Base-by-base conservation (phyloP, 495 filamentous ascomycete species). In the Podospora pseudocomata region DNA sequence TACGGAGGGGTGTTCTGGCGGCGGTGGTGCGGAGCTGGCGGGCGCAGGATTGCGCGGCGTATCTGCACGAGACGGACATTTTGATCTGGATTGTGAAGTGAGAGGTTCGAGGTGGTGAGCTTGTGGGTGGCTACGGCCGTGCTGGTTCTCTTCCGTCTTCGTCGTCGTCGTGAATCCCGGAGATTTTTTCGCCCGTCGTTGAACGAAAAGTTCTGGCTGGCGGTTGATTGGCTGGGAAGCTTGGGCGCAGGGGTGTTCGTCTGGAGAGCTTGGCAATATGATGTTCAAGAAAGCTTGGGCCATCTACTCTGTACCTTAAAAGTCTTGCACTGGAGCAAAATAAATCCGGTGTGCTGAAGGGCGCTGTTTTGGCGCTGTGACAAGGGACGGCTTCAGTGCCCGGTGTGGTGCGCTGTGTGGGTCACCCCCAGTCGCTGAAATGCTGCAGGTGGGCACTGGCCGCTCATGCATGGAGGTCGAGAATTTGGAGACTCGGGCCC, bases 21-120 rank as follows among this genome's bases (percentile, higher is more conserved):
- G 13, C 39, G 15, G 39, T 49, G 39, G 53, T 61, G 54, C 83
- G 82, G 67, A 87, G 78, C 74, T 84, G 83, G 68, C 86, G 85
- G 64, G 84, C 82, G 77, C 85, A 88, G 79, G 84, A 84, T 76
- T 86, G 82, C 65, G 84, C 83, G 73, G 85, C 85, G 73, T 82
- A 83, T 74, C 86, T 82, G 73, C 82, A 86, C 15, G 87, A 80
- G 65, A 83, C 72, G 16, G 87, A 87, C 88, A 90, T 90, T 63
- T 71, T 83, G 73, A 64, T 32, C 28, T 60, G 15, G 26, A 39
- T 65, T 67, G 53, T 44, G 62, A 20, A 62, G 54, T 15, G 20
- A 55, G 53, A 32, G 60, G 27, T 63, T 67, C 34, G 57, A 30
- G 53, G 56, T 49, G 61, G 23, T 32, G 30, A 60, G 26, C 70